These are phyloP conservation scores for Puccinia sorghi DNA, from an alignment of 1,284 basidiomycete species.

Conservation along the genomic window DNA sequence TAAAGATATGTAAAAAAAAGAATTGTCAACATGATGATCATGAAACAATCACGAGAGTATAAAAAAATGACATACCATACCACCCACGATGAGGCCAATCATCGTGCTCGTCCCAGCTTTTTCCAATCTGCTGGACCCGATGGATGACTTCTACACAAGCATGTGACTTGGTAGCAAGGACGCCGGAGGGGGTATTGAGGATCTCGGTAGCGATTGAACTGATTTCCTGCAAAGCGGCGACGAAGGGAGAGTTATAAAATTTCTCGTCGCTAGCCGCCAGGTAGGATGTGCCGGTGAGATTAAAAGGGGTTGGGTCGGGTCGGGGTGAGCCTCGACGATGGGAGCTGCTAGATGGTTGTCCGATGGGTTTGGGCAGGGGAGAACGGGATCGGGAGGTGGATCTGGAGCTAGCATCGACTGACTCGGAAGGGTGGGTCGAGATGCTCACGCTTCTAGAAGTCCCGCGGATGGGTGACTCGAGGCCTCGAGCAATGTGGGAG, in stretches of 20 bases:
- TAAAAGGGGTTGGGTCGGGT: conserved; percentile 54
- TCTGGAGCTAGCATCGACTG: conserved; percentile 74
- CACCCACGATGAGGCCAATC: conserved; percentile 97
- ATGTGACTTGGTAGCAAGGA: conserved; percentile 80
- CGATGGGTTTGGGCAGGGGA: conserved; percentile 68
- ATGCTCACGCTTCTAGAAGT: conserved; percentile 51
- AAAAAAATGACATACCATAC: conserved; percentile 75
- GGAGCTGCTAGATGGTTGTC: conserved; percentile 62
- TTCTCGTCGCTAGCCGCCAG: conserved; percentile 48
- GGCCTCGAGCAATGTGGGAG: conserved; percentile 50
- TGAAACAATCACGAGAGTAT: not conserved
- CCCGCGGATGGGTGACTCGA: conserved; percentile 45
- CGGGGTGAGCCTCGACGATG: conserved; percentile 61
- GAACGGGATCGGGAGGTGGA: conserved; percentile 85
- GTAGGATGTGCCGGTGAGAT: not conserved
- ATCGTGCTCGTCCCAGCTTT: conserved; percentile 93
- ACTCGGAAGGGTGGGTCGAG: conserved; percentile 68
- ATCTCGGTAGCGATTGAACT: conserved; percentile 94
- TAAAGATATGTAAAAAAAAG: not conserved
- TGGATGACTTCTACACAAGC: conserved; percentile 83
- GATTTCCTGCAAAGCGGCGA: conserved; percentile 85
- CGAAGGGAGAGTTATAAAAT: conserved; percentile 69
- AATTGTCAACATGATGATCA: not conserved
- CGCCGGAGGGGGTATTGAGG: conserved; percentile 79
- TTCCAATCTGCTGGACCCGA: conserved; percentile 84